phyloP scores from a whole-genome alignment of 345 rosid species.

The Psidium guajava region DNA sequence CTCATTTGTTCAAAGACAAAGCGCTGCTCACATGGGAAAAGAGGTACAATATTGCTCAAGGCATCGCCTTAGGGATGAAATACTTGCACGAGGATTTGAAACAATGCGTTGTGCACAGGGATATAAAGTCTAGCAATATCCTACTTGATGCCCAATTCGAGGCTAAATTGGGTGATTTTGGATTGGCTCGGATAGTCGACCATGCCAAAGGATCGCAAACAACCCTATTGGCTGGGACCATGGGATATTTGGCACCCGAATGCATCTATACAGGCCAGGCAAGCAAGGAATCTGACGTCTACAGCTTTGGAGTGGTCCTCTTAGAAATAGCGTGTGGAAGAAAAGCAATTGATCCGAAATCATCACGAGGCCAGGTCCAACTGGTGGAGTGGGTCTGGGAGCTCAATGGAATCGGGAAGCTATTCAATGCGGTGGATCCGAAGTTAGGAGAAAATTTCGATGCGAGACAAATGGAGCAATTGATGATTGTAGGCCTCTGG shows the following conservation, averaged over 20 bases:
- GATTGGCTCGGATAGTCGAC: constrained; percentile 22
- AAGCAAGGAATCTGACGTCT: background rate
- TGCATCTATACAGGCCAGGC: background rate
- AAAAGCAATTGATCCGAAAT: background rate
- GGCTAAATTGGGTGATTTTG: constrained; percentile 27
- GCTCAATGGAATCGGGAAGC: background rate
- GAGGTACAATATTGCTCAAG: constrained; percentile 4
- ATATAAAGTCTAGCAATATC: constrained; percentile 21
- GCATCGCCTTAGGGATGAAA: background rate
- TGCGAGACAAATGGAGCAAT: background rate
- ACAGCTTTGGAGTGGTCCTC: background rate
- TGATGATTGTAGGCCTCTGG: background rate
- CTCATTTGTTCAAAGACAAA: background rate
- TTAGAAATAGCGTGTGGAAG: background rate
- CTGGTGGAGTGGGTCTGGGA: constrained; percentile 1
- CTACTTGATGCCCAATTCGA: constrained; percentile 10
- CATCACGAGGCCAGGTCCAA: background rate
- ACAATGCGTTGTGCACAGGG: constrained; percentile 18
- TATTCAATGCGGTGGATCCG: background rate
- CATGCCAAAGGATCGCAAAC: constrained; percentile 12
- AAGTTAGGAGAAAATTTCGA: background rate
- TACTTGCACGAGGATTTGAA: constrained; percentile 16
- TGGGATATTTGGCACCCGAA: background rate
- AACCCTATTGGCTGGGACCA: background rate
- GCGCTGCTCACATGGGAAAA: constrained; percentile 1